These are phyloP conservation scores for Trichaptum fuscoviolaceum DNA, from an alignment of 768 basidiomycete species.

Conservation along the genomic window DNA sequence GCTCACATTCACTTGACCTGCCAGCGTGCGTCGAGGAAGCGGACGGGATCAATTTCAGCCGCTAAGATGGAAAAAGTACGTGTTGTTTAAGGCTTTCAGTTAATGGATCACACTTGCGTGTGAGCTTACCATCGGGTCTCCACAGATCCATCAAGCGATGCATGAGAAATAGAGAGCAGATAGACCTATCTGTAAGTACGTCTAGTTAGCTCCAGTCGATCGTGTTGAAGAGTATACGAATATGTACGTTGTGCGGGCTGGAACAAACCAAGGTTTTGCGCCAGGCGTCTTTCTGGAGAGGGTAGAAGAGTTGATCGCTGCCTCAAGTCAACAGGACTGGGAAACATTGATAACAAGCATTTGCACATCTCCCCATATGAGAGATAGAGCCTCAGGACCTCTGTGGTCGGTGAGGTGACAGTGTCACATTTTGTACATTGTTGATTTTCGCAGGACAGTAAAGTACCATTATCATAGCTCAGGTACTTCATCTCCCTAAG, in stretches of 20 bases:
- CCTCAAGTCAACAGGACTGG: conserved; percentile 18
- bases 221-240: neutral
- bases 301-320: conserved; percentile 17
- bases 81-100: neutral
- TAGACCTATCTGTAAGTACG: conserved; percentile 26
- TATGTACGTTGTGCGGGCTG: conserved; percentile 25
- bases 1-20: too few relatives aligned
- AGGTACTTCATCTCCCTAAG: conserved; percentile 39
- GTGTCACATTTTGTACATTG: neutral
- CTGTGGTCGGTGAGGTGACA: neutral
- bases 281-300: conserved; percentile 19
- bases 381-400: conserved; percentile 24
- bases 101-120: neutral
- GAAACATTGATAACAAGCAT: conserved; percentile 19
- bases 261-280: conserved; percentile 27
- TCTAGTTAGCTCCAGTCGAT: neutral
- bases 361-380: conserved; percentile 22
- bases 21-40: conserved; percentile 61
- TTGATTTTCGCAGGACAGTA: neutral
- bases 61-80: conserved; percentile 14
- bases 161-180: conserved; percentile 50
- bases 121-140: conserved; percentile 55
- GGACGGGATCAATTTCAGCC: conserved; percentile 53
- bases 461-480: conserved; percentile 37
- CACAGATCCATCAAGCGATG: conserved; percentile 59